Evolutionary conservation across 2,329 filamentous ascomycete species (phyloP).

Genomic region (Fusarium dlaminii): DNA sequence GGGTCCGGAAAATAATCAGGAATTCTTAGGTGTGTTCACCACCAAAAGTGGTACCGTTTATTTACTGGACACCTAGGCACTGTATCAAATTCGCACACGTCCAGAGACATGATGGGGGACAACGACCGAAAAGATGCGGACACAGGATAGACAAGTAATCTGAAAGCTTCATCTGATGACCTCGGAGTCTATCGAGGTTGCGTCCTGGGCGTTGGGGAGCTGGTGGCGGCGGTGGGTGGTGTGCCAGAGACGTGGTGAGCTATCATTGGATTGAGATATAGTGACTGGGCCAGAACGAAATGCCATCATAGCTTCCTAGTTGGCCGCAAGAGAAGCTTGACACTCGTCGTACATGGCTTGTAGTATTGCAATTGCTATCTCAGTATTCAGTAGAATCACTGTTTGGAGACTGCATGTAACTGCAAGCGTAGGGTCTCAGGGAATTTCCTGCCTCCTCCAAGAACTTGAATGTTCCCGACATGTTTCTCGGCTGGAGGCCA

Average conservation of each 20-base stretch:
- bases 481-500: slow-evolving; percentile 27
- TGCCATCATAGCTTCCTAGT: slow-evolving; percentile 21
- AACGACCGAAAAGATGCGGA: slow-evolving; percentile 1
- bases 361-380: slow-evolving; percentile 6
- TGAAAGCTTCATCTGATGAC: slow-evolving; percentile 30
- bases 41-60: too few species aligned
- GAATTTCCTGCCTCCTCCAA: not conserved
- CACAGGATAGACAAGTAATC: slow-evolving; percentile 14
- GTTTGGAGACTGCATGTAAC: slow-evolving; percentile 7
- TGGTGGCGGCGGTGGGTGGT: slow-evolving; percentile 43
- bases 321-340: slow-evolving; percentile 21
- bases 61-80: too few species aligned
- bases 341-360: slow-evolving; percentile 31
- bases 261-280: slow-evolving; percentile 46
- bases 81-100: not conserved
- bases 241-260: slow-evolving; percentile 49
- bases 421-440: not conserved
- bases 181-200: slow-evolving; percentile 28
- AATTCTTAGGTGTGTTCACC: too few species aligned
- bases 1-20: too few species aligned
- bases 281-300: slow-evolving; percentile 37
- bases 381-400: not conserved
- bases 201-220: slow-evolving; percentile 33
- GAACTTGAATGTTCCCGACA: slow-evolving; percentile 17
- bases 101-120: slow-evolving; percentile 2